Percentiles rank a stretch among this genome's conserved stretches.
phyloP scores from a whole-genome alignment of 1,284 basidiomycete genomes.

The Wolfiporia cocos region DNA sequence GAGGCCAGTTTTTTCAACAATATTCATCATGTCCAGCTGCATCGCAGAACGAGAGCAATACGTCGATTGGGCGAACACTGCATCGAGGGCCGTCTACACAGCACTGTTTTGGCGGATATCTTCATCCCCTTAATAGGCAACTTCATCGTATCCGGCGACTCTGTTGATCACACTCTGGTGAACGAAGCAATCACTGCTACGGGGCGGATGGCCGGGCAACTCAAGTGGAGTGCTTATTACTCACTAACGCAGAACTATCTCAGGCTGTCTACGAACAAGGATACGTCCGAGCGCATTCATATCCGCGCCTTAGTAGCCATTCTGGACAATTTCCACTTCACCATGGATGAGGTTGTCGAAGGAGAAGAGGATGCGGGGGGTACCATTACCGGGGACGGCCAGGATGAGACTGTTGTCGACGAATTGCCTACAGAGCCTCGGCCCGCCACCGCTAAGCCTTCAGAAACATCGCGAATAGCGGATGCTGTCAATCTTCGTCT shows the following conservation, averaged over 20 bases:
- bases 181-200: constrained; percentile 85
- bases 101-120: constrained; percentile 74
- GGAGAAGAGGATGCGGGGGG: constrained; percentile 27
- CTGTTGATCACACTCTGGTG: constrained; percentile 86
- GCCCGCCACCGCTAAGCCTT: constrained; percentile 6
- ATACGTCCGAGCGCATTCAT: constrained; percentile 75
- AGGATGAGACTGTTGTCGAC: constrained; percentile 14
- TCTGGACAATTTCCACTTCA: constrained; percentile 92
- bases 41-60: constrained; percentile 86
- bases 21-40: constrained; percentile 90
- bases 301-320: constrained; percentile 85
- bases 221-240: constrained; percentile 87
- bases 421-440: background rate
- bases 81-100: constrained; percentile 65
- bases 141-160: constrained; percentile 66
- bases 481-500: constrained; percentile 75
- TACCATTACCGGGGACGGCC: constrained; percentile 23
- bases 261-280: constrained; percentile 65
- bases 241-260: constrained; percentile 81
- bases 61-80: constrained; percentile 81
- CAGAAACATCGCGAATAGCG: constrained; percentile 41
- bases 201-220: constrained; percentile 68
- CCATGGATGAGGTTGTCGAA: constrained; percentile 45
- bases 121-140: constrained; percentile 87
- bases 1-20: constrained; percentile 98